Evolutionary conservation across 352 stramenopile genomes (phyloP).

Genomic region (Phytopythium vexans): DNA sequence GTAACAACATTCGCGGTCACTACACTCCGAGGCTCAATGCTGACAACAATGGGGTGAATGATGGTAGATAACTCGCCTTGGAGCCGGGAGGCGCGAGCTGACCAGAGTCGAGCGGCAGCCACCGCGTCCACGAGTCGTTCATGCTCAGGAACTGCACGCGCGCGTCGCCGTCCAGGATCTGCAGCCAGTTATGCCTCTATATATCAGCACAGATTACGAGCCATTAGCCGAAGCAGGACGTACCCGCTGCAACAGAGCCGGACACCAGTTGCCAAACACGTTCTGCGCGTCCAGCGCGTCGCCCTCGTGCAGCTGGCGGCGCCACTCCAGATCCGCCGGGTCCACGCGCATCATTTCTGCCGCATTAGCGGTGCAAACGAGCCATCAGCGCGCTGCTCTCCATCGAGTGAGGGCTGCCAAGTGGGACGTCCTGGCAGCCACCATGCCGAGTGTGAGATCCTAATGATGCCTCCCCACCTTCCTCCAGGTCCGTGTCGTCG

Average conservation of each 20-base stretch:
- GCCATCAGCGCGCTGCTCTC: not conserved
- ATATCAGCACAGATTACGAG: constrained; percentile 2
- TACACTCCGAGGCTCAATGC: too few species aligned
- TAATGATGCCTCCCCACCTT: constrained; percentile 31
- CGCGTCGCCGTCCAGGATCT: constrained; percentile 61
- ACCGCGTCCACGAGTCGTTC: constrained; percentile 72
- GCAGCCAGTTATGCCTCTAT: not conserved
- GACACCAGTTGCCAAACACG: constrained; percentile 83
- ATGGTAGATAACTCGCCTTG: constrained; percentile 29
- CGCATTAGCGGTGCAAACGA: not conserved
- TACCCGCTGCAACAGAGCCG: constrained; percentile 48
- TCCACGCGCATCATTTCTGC: constrained; percentile 84
- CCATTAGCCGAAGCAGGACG: not conserved
- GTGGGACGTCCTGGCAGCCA: too few species aligned
- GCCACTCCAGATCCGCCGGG: constrained; percentile 65
- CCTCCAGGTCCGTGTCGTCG: constrained; percentile 77
- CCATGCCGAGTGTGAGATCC: not conserved
- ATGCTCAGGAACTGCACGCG: constrained; percentile 80
- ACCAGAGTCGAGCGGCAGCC: constrained; percentile 60
- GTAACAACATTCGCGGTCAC: not conserved
- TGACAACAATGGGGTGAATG: too few species aligned
- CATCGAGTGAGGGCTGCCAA: too few species aligned
- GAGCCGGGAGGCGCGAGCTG: constrained; percentile 51
- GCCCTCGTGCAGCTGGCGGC: constrained; percentile 54
- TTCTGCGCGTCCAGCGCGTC: constrained; percentile 78